Base-by-base conservation (phyloP, 129 eudicot species). In the Kitagawia praeruptora region DNA sequence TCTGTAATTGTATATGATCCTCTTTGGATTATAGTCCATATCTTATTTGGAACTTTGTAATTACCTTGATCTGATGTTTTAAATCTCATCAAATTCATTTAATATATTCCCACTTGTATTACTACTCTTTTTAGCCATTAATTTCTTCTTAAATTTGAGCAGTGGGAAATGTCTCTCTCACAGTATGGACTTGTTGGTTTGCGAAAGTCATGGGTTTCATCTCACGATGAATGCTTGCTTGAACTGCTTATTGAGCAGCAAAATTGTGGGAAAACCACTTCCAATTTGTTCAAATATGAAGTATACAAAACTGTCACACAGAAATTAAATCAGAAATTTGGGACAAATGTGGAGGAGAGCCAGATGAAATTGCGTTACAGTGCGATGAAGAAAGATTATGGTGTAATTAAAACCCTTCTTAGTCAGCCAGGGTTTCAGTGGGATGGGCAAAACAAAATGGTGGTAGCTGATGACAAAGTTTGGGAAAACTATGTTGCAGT, bases 301-400 rank as follows among this genome's bases (percentile, higher is more conserved):
- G 77, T 74, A 41, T 74, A 31, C 77, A 74, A 74, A 74, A 74
- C 77, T 74, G 77, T 74, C n/a, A 74, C 77, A 44, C 77, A 74
- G 12, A 74, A 74, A 25, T 74, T 74, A 44, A 74, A 74, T 48
- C 28, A 44, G 53, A 74, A 44, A 48, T 74, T 74, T 74, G 77
- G 54, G 23, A 15, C 51, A 48, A 74, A n/a, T 48, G 47, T 74
- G 53, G 54, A 74, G 15, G 77, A 74, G 53, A 74, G 31, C 77
- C 77, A 74, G 77, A 44, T 74, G 11, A 74, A 44, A 74, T 9
- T 44, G 37, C 53, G 54, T 44, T 44, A 74, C 54, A 42, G 46
- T 25, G 56, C 56, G 23, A 74, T 74, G 54, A 74, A 74, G 77
- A 74, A 74, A 74, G 77, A 74, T 44, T 44, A 74, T 19, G 39